Base-by-base conservation (phyloP, 352 stramenopile genomes). In the Pythium utonaiense region DNA sequence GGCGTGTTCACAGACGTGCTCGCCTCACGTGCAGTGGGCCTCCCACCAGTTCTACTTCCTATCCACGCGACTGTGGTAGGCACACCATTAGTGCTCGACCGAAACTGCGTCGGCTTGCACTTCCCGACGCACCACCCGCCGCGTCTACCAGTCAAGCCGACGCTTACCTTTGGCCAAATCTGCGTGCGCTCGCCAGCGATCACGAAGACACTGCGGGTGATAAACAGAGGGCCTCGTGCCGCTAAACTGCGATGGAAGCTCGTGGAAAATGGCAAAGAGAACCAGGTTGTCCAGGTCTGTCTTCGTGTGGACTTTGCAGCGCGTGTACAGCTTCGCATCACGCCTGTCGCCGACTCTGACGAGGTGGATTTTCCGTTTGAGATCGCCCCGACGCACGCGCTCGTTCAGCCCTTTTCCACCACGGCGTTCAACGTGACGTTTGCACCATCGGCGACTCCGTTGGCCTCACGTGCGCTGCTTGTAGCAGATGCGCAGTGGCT, bases 401-500 rank as follows among this genome's bases (percentile, higher is more conserved):
- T 66, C 34, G 57, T 80, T 3, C 59, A 74, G 30, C 62, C 68
- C 14, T 78, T 80, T 48, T 67, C 57, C 19, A 78, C 72, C 10
- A 54, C 75, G 1, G 28, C 71, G 1, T 87, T 91, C 62, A 71
- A 71, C 5, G 61, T 93, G 31, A 89, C 79, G 10, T 88, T 83
- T 45, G 53, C 70, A 0, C 70, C 80, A 1, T 48, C 69, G 0
- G 56, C 44, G 22, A 48, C 65, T 6, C 22, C 57, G 16, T 25
- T 70, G 6, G 50, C 41, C 1, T 52, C 70, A 4, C 71, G 83
- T 25, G 63, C 67, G 16, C 53, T 91, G 47, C 38, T 93, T n/a
- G 36, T 93, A 13, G 83, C 72, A 0, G 78, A 93, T 41, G 81
- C 77, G 2, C 63, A 83, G 30, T 93, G 81, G 83, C 74, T 67